Evolutionary conservation across 2,329 filamentous ascomycete species (phyloP).

Genomic region (Trichoderma polysporum): DNA sequence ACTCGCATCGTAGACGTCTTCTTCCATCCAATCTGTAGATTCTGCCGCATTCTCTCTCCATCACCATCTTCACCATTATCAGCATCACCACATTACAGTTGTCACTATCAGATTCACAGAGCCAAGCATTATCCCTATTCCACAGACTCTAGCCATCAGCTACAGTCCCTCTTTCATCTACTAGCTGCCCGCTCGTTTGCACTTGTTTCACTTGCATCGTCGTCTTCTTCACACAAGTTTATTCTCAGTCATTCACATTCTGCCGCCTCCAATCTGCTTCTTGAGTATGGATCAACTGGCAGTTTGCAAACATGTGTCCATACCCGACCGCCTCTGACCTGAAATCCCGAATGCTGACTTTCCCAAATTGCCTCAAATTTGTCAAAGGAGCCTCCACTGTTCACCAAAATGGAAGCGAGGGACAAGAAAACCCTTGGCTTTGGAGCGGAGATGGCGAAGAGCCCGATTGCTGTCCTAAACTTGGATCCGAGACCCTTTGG

Average conservation of each 20-base stretch:
- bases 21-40: background rate
- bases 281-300: background rate
- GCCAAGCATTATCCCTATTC: background rate
- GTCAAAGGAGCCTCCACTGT: background rate
- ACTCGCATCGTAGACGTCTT: background rate
- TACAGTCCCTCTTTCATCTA: background rate
- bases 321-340: background rate
- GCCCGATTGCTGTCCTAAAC: background rate
- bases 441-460: background rate
- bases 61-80: background rate
- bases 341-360: background rate
- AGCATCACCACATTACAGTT: background rate
- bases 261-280: background rate
- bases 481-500: conserved; percentile 17
- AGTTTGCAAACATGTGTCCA: background rate
- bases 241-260: background rate
- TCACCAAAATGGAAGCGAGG: background rate
- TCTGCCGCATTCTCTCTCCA: background rate
- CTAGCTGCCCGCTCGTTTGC: background rate
- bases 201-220: background rate
- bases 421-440: background rate
- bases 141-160: background rate
- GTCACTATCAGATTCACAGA: background rate
- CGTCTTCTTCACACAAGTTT: background rate
- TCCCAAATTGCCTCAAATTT: background rate